phyloP scores from a whole-genome alignment of 83 land plant species.

The Diphasiastrum complanatum region DNA sequence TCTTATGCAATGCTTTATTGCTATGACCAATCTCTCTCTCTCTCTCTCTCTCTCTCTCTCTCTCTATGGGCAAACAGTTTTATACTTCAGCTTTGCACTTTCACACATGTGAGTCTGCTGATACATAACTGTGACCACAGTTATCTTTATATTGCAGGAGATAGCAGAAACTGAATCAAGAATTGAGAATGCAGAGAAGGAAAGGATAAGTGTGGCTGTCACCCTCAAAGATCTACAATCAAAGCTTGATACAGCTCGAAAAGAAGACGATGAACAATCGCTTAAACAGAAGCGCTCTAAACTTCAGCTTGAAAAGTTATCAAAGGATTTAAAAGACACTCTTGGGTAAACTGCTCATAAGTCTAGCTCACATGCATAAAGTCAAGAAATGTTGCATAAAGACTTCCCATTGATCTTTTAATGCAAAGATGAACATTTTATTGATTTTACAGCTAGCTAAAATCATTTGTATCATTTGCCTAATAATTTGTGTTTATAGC shows the following conservation, averaged over 20 bases:
- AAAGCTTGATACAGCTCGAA: slow-evolving; percentile 7
- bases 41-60: too few relatives aligned
- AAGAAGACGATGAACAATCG: slow-evolving; percentile 14
- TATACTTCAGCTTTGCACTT: too few relatives aligned
- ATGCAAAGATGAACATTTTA: neutral
- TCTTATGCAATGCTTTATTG: too few relatives aligned
- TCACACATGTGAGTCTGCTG: too few relatives aligned
- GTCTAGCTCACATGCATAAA: neutral
- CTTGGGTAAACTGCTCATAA: neutral
- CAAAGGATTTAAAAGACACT: slow-evolving; percentile 16
- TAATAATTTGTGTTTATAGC: too few relatives aligned
- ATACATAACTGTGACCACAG: too few relatives aligned
- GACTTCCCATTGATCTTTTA: neutral
- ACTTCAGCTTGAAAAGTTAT: neutral
- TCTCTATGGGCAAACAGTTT: too few relatives aligned
- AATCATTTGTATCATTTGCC: too few relatives aligned
- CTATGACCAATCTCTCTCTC: too few relatives aligned
- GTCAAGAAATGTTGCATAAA: too few relatives aligned
- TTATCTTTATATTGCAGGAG: too few relatives aligned
- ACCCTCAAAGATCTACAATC: slow-evolving; percentile 4
- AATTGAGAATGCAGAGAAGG: slow-evolving; percentile 13
- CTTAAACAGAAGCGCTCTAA: slow-evolving; percentile 10
- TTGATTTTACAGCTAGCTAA: neutral
- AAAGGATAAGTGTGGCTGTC: neutral
- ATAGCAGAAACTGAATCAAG: slow-evolving; percentile 3